Conservation (phyloP, 1,284 basidiomycete genomes). For the Ganoderma lucidum region DNA sequence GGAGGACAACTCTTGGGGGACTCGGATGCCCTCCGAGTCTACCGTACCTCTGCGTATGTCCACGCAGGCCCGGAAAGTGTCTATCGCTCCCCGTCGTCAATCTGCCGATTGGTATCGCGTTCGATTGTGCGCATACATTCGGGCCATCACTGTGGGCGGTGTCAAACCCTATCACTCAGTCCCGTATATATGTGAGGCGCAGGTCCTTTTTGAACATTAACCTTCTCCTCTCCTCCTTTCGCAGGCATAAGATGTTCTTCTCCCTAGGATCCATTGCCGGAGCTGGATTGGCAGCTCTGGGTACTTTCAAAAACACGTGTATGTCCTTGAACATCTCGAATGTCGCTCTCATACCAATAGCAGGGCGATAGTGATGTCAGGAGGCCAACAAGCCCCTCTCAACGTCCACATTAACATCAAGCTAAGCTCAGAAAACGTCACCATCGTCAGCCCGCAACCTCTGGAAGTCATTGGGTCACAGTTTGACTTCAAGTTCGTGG, state of each 20-base stretch:
- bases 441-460: background rate
- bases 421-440: background rate
- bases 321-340: background rate
- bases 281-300: background rate
- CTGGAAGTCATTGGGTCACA: background rate
- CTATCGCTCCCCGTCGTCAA: background rate
- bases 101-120: background rate
- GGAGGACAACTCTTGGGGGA: background rate
- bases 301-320: conserved; percentile 5
- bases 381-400: background rate
- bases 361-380: background rate
- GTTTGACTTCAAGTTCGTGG: conserved; percentile 4
- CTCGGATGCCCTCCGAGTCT: background rate
- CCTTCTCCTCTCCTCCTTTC: background rate
- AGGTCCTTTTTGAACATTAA: background rate
- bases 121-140: background rate
- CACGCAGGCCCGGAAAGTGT: background rate
- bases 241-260: background rate
- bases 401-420: background rate
- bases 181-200: background rate
- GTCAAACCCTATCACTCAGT: background rate
- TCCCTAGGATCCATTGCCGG: background rate
- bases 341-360: background rate
- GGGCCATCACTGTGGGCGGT: background rate
- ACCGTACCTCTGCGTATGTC: background rate